Percentiles rank a stretch among this genome's conserved stretches.
phyloP scores from a whole-genome alignment of 2,329 filamentous ascomycete species.

The Aspergillus felis region DNA sequence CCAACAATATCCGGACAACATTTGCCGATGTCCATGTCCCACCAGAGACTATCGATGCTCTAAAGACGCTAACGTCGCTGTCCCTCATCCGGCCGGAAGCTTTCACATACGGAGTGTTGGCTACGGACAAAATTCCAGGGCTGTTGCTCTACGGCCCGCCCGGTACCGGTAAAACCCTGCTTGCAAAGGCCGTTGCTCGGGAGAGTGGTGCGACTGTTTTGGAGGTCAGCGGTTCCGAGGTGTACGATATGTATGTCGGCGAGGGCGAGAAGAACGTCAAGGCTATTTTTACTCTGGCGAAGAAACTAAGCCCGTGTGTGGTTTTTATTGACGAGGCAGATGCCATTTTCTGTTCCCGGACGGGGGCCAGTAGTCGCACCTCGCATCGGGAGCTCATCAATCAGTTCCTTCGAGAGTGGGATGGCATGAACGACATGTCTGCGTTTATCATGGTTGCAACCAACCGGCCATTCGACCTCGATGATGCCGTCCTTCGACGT shows the following conservation, averaged over 20 bases:
- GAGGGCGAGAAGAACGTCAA: slow-evolving; percentile 95
- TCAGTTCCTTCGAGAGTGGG: slow-evolving; percentile 95
- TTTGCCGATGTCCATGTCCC: slow-evolving; percentile 85
- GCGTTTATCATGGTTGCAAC: slow-evolving; percentile 99
- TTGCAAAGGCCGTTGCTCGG: slow-evolving; percentile 63
- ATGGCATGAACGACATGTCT: slow-evolving; percentile 76
- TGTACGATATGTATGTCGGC: slow-evolving; percentile 95
- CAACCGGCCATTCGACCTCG: slow-evolving; percentile 90
- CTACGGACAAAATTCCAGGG: slow-evolving; percentile 85
- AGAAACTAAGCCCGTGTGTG: slow-evolving; percentile 85
- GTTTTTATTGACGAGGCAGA: slow-evolving; percentile 98
- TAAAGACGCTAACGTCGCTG: slow-evolving; percentile 84
- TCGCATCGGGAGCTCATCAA: slow-evolving; percentile 89
- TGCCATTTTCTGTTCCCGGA: slow-evolving; percentile 77
- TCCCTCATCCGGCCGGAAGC: slow-evolving; percentile 85
- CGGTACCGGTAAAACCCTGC: slow-evolving; percentile 59
- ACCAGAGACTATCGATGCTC: slow-evolving; percentile 74
- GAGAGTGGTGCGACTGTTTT: slow-evolving; percentile 66
- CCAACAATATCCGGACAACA: slow-evolving; percentile 76
- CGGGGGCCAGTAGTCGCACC: slow-evolving; percentile 58
- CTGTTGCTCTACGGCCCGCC: slow-evolving; percentile 85
- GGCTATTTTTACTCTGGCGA: slow-evolving; percentile 85
- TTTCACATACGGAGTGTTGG: slow-evolving; percentile 92
- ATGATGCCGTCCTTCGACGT: slow-evolving; percentile 55
- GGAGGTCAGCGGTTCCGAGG: slow-evolving; percentile 82